A percentile compares a stretch with the other conserved stretches of the same genome.
These are phyloP conservation scores for Cytospora schulzeri DNA, from an alignment of 2,329 filamentous ascomycete genomes.

Conservation along the genomic window DNA sequence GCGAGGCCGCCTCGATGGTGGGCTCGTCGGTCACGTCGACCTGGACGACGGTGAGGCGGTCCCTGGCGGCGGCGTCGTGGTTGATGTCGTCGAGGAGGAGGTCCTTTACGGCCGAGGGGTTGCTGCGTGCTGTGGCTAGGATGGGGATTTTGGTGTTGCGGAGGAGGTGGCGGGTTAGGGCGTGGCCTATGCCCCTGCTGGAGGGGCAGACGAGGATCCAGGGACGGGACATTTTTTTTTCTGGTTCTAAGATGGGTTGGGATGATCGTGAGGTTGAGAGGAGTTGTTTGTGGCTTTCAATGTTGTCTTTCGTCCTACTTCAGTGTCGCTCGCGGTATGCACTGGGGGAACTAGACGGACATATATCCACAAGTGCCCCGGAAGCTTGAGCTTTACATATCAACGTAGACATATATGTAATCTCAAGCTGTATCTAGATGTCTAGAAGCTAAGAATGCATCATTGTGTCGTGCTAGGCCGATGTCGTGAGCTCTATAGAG, in stretches of 20 bases:
- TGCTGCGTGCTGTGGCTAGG: constrained; percentile 46
- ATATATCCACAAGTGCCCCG: no score
- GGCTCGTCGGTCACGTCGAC: constrained; percentile 61
- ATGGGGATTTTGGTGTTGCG: constrained; percentile 51
- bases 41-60: constrained; percentile 43
- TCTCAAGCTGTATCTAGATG: neutral
- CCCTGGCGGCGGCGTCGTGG: constrained; percentile 31
- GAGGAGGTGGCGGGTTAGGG: constrained; percentile 52
- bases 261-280: neutral
- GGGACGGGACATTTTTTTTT: constrained; percentile 45
- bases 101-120: constrained; percentile 40
- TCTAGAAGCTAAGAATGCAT: neutral
- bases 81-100: constrained; percentile 38
- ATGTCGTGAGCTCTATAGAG: constrained; percentile 4
- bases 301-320: neutral
- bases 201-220: constrained; percentile 54
- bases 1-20: constrained; percentile 60
- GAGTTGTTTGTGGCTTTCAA: neutral
- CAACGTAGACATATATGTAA: no score
- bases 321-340: neutral
- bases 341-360: neutral
- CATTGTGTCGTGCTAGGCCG: constrained; percentile 3
- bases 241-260: no score
- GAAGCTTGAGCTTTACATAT: neutral
- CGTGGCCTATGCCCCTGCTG: constrained; percentile 51